Conservation (phyloP, 306 rosid species). For the Ziziphus jujuba region DNA sequence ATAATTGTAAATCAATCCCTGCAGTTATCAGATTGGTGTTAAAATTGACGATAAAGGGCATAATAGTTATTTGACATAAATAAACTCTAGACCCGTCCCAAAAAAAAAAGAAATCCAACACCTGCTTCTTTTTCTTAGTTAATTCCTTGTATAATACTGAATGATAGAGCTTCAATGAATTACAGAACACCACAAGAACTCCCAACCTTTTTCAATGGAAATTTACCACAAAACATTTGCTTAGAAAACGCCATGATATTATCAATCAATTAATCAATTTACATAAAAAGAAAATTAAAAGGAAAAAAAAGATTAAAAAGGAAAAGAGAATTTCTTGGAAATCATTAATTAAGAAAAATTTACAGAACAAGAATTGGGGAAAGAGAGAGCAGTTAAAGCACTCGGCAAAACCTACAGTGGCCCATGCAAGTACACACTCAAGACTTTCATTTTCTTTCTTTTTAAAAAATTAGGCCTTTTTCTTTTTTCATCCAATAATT, state of each 20-base stretch:
- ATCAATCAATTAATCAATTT: neutral
- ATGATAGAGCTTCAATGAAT: no score
- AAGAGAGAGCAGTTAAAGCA: constrained; percentile 14
- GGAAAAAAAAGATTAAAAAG: neutral
- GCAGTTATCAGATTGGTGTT: no score
- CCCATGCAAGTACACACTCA: constrained; percentile 8
- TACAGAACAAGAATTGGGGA: constrained; percentile 26
- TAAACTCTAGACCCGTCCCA: no score
- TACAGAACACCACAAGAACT: no score
- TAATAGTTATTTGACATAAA: no score
- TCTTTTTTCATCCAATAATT: neutral
- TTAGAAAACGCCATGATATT: neutral
- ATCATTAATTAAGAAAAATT: constrained; percentile 25
- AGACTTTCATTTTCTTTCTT: neutral
- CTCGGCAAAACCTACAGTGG: constrained; percentile 27
- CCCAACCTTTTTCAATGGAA: no score
- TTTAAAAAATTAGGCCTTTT: neutral
- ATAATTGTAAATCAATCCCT: no score
- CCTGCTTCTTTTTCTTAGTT: no score
- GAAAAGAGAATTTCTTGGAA: constrained; percentile 12
- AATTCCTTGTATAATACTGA: no score
- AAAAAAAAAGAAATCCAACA: no score
- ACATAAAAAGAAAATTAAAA: neutral
- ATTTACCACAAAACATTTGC: no score
- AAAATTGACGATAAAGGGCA: no score